Conservation (phyloP, 1,284 basidiomycete genomes). For the Irpex sp. region DNA sequence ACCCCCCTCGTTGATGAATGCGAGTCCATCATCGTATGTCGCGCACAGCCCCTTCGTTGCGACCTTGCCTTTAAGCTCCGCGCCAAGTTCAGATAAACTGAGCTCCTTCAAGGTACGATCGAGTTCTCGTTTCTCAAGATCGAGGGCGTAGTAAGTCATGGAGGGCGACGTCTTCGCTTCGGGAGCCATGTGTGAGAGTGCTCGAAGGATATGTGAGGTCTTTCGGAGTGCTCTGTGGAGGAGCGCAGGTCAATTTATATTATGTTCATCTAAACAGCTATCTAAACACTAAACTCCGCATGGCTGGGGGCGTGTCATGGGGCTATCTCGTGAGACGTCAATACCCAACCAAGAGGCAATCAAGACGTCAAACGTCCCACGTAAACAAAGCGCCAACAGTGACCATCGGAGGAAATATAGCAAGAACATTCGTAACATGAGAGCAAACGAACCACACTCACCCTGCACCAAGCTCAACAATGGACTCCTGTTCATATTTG, state of each 20-base stretch:
- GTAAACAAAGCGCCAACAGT: neutral
- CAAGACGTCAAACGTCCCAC: neutral
- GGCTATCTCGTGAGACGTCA: neutral
- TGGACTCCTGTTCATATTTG: constrained; percentile 45
- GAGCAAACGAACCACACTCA: constrained; percentile 42
- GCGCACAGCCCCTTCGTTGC: constrained; percentile 83
- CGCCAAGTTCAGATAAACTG: constrained; percentile 58
- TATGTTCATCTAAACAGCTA: neutral
- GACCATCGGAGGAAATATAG: constrained; percentile 3
- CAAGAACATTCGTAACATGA: constrained; percentile 2
- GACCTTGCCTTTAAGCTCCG: constrained; percentile 66
- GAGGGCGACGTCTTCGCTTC: constrained; percentile 36
- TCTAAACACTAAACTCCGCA: constrained; percentile 1
- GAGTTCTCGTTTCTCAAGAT: constrained; percentile 86
- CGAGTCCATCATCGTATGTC: constrained; percentile 83
- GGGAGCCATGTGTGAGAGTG: constrained; percentile 57
- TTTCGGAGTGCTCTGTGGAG: constrained; percentile 75
- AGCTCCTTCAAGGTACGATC: constrained; percentile 78
- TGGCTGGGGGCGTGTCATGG: constrained; percentile 1
- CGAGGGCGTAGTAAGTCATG: constrained; percentile 90
- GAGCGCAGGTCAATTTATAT: neutral
- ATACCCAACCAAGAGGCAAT: neutral
- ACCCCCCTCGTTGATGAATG: constrained; percentile 60
- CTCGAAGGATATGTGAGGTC: constrained; percentile 83
- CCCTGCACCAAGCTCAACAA: constrained; percentile 89